Evolutionary conservation across 2,329 filamentous ascomycete genomes (phyloP).

Genomic region (Pestalotiopsis sp.): DNA sequence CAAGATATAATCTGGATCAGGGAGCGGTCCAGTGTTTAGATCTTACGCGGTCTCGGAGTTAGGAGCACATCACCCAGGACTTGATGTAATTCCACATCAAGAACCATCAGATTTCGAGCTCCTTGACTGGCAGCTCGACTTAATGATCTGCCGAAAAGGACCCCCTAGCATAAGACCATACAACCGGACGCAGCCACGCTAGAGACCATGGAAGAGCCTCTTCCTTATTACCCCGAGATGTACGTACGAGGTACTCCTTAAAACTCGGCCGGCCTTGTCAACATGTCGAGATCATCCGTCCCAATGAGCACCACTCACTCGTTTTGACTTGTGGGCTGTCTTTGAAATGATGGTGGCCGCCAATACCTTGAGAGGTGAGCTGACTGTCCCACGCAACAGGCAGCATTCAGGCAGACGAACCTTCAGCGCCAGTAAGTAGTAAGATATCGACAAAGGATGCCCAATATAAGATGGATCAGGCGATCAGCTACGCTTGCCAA

Average conservation of each 20-base stretch:
- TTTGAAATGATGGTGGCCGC: background rate
- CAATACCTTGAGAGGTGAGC: background rate
- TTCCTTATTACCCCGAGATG: background rate
- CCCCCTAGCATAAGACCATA: background rate
- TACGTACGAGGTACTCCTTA: background rate
- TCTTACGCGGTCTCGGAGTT: conserved; percentile 6
- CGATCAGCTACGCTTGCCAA: background rate
- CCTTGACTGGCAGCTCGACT: background rate
- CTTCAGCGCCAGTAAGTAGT: background rate
- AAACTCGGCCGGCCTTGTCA: background rate
- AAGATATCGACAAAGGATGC: background rate
- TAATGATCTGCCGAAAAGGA: background rate
- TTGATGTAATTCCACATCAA: background rate
- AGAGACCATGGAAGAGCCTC: background rate
- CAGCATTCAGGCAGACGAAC: background rate
- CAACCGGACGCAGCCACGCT: background rate
- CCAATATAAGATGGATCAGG: background rate
- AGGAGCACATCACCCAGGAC: background rate
- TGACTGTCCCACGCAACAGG: background rate
- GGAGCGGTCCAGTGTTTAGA: background rate
- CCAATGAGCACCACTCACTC: background rate
- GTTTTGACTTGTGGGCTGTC: background rate
- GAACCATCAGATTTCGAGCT: background rate
- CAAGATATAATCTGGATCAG: background rate
- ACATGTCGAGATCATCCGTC: background rate